A percentile compares a stretch with the other conserved stretches of the same genome.
These are phyloP conservation scores for Kokia cookei DNA, from an alignment of 441 rosid genomes.

Conservation along the genomic window DNA sequence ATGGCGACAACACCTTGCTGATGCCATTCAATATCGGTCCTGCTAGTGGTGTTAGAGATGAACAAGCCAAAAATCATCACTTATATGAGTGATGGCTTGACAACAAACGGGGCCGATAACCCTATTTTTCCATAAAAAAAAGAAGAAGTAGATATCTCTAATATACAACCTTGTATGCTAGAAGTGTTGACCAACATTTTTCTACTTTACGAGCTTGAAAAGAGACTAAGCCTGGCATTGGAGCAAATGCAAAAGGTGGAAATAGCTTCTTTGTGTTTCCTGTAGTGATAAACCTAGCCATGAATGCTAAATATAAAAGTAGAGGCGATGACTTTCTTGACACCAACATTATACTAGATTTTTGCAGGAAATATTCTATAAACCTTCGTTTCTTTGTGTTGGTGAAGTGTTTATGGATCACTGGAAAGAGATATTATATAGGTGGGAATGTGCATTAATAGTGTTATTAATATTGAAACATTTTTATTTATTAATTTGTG, in stretches of 20 bases:
- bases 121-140: not conserved
- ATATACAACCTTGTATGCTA: not conserved
- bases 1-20: not conserved
- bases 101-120: slow-evolving; percentile 1
- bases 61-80: not conserved
- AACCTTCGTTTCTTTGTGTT: no score
- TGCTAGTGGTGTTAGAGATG: no score
- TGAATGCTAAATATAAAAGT: no score
- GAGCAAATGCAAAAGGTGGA: not conserved
- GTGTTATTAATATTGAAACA: no score
- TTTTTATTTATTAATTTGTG: no score
- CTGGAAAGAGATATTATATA: no score
- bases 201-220: not conserved
- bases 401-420: no score
- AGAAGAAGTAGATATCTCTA: not conserved
- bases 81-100: not conserved
- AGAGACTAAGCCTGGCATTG: not conserved
- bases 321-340: no score
- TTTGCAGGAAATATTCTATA: no score
- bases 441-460: no score
- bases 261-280: not conserved
- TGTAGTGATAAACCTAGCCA: not conserved
- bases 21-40: not conserved
- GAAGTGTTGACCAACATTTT: not conserved
- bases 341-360: no score